Conservation (phyloP, 257 asterid species). For the Lycium barbarum region DNA sequence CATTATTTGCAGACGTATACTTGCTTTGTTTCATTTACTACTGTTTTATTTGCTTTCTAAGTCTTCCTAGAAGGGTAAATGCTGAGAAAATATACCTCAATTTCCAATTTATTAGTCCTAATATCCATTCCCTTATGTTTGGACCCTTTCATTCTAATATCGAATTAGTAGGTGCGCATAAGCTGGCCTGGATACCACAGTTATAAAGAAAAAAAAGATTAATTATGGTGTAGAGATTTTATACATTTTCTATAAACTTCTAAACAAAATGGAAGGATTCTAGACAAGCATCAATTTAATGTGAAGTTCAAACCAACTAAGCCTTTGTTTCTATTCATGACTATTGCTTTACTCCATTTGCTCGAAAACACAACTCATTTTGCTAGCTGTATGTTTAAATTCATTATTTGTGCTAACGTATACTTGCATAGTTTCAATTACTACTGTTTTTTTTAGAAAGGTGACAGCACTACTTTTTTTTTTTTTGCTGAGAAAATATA, state of each 20-base stretch:
- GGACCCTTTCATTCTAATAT: not conserved
- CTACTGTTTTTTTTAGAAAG: not conserved
- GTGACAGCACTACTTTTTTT: no score
- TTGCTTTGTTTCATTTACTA: not conserved
- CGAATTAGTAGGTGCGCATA: no score
- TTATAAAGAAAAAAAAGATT: no score
- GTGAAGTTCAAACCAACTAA: not conserved
- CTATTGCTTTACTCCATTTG: no score
- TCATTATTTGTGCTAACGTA: no score
- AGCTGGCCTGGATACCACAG: no score
- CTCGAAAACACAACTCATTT: no score
- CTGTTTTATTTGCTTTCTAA: no score
- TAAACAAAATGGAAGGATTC: not conserved
- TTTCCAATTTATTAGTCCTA: not conserved
- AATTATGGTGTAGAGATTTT: not conserved
- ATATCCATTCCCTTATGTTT: not conserved
- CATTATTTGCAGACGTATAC: not conserved
- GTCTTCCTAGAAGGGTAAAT: no score
- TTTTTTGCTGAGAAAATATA: no score
- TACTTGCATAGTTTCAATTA: not conserved
- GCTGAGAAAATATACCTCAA: not conserved
- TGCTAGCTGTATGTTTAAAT: no score
- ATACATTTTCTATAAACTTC: not conserved
- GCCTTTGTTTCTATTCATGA: no score
- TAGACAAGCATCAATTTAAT: not conserved